Conservation (phyloP, 192 early-diverging fungal species). For the Podila minutissima region DNA sequence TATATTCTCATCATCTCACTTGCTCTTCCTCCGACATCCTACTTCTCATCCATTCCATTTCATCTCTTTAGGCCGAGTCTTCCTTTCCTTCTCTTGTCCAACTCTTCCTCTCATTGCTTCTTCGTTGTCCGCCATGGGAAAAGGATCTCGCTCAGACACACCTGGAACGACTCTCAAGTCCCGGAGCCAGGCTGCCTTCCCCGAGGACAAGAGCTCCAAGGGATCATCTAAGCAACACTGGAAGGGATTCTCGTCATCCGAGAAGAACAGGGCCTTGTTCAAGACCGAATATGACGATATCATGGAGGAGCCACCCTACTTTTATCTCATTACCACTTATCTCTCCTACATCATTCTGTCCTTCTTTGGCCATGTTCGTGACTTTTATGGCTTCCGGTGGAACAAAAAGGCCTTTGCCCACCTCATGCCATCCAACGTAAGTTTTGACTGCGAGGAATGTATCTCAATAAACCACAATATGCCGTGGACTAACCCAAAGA, state of each 20-base stretch:
- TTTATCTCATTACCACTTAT: conserved; percentile 93
- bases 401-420: conserved; percentile 76
- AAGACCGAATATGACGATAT: conserved; percentile 47
- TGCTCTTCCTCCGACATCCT: too few species aligned
- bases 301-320: conserved; percentile 81
- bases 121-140: conserved; percentile 20
- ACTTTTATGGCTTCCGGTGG: conserved; percentile 90
- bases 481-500: too few species aligned
- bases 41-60: too few species aligned
- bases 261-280: conserved; percentile 46
- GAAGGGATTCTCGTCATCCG: conserved; percentile 46
- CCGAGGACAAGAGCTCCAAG: conserved; percentile 40
- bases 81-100: too few species aligned
- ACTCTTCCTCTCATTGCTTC: too few species aligned
- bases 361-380: conserved; percentile 90
- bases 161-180: conserved; percentile 42
- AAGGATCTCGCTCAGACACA: conserved; percentile 44
- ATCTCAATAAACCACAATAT: too few species aligned
- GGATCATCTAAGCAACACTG: conserved; percentile 39
- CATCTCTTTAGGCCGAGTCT: too few species aligned
- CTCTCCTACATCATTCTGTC: conserved; percentile 94
- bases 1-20: too few species aligned
- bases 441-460: neutral
- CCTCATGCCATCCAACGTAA: conserved; percentile 75
- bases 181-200: conserved; percentile 41